phyloP scores from a whole-genome alignment of 2,329 filamentous ascomycete species.

The Helotiales sp. region DNA sequence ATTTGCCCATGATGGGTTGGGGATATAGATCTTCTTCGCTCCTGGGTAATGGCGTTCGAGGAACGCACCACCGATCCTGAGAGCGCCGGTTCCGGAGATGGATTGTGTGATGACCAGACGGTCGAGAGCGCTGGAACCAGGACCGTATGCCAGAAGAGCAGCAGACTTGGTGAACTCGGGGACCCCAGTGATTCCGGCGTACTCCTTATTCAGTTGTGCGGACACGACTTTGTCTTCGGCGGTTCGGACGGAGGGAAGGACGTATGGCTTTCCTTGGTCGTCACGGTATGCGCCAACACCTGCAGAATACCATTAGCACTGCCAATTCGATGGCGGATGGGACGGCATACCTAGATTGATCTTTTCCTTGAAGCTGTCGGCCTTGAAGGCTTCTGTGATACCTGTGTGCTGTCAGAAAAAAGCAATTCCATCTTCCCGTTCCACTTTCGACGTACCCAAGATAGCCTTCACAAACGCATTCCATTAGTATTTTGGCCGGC shows the following conservation, averaged over 20 bases:
- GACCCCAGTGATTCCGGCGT: conserved; percentile 95
- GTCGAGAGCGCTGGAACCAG: conserved; percentile 75
- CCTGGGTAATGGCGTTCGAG: conserved; percentile 88
- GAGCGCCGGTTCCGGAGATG: conserved; percentile 95
- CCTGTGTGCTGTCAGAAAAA: conserved; percentile 53
- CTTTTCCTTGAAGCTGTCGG: conserved; percentile 90
- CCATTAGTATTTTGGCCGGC: conserved; percentile 44
- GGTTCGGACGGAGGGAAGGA: conserved; percentile 88
- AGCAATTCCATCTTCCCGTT: conserved; percentile 22
- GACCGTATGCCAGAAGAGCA: conserved; percentile 87
- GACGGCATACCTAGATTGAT: conserved; percentile 85
- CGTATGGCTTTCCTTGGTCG: conserved; percentile 96
- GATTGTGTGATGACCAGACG: conserved; percentile 93
- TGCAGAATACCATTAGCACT: conserved; percentile 45
- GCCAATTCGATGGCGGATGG: conserved; percentile 12
- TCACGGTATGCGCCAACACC: conserved; percentile 98
- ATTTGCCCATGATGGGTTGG: conserved; percentile 96
- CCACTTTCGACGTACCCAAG: conserved; percentile 62
- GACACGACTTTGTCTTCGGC: conserved; percentile 88
- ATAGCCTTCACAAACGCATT: conserved; percentile 63
- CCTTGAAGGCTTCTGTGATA: conserved; percentile 99
- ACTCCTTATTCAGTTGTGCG: conserved; percentile 89
- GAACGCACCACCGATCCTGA: conserved; percentile 94
- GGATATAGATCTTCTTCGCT: conserved; percentile 95
- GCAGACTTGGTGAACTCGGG: conserved; percentile 93